Evolutionary conservation across 768 basidiomycete species (phyloP), one percentile per base, ranked within the genome.

Genomic region (Russula abietina): DNA sequence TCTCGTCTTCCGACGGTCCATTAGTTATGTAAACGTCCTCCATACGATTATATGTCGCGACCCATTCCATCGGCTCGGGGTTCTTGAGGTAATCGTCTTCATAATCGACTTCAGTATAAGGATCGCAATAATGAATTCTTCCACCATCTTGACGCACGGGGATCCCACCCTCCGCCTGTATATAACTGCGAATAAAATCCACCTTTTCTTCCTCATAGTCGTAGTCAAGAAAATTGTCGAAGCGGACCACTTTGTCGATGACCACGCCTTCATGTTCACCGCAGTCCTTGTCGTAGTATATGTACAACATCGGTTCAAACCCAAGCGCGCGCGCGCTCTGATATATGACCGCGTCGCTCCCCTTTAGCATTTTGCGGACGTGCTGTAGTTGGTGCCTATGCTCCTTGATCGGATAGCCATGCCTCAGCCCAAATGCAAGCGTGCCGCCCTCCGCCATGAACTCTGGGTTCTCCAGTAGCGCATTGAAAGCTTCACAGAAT

Each of bases 321-420:
- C 46, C 51, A 4, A 59, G 65, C 16, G 30, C 51, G 2, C 48
- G 26, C 26, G 16, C 5, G 28, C 28, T 30, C 28, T 30, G 28
- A 5, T 30, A 30, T 30, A 30, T 5, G 28, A 30, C 28, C 28
- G 54, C 55, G 19, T 66, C 61, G 45, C 53, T 57, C 11, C 17
- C 65, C 36, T 66, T 66, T 26, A 66, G 33, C 1, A 57, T 24
- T 14, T 33, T n/a, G 30, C 50, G 43, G 45, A 66, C 22, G 5
- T 58, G 55, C 4, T n/a, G n/a, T n/a, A n/a, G n/a, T 50, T 11
- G 22, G 57, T 11, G 19, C 26, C 24, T 30, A 16, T 28, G n/a
- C 66, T 30, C 5, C 69, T 30, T 5, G 28, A 30, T 30, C 28
- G 28, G 28, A 30, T 30, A 30, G 28, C 28, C 28, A 5, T 30